Conservation (phyloP, 2,329 filamentous ascomycete genomes). For the Claviceps sp. region DNA sequence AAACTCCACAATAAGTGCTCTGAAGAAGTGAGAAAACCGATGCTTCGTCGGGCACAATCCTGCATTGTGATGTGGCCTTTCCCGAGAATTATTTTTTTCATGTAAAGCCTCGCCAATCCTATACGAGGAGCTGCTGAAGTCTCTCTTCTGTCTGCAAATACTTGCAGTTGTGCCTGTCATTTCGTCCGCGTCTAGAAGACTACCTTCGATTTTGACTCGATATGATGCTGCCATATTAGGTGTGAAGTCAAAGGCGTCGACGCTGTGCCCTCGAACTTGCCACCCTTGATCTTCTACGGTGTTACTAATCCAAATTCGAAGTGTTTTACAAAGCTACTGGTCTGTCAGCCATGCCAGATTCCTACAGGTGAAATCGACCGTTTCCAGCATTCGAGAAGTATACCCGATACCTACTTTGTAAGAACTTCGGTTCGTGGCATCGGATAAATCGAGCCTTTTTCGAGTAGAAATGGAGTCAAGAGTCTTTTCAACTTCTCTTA, state of each 20-base stretch:
- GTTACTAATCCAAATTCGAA: conserved; percentile 91
- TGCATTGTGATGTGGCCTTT: conserved; percentile 15
- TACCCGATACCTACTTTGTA: conserved; percentile 39
- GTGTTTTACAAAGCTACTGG: conserved; percentile 57
- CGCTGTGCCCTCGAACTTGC: conserved; percentile 59
- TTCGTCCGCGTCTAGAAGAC: conserved; percentile 59
- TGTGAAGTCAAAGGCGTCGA: conserved; percentile 71
- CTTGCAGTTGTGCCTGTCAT: not conserved
- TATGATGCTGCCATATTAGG: conserved; percentile 68
- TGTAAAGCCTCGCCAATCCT: not conserved
- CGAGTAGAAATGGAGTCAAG: conserved; percentile 89
- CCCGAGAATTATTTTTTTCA: conserved; percentile 35
- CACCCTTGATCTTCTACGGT: conserved; percentile 89
- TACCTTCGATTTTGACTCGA: conserved; percentile 82
- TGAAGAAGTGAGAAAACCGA: conserved; percentile 70
- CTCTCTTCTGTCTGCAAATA: not conserved
- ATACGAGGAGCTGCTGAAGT: too few species aligned
- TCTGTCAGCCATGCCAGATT: conserved; percentile 7
- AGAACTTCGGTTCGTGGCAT: conserved; percentile 34
- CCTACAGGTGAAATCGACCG: not conserved
- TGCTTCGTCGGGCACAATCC: conserved; percentile 23
- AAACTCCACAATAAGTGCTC: conserved; percentile 61
- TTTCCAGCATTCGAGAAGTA: not conserved
- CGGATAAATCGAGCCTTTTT: conserved; percentile 70
- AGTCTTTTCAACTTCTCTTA: conserved; percentile 76